These are phyloP conservation scores for Ascodesmis nigricans DNA, from an alignment of 495 filamentous ascomycete species.

Conservation along the genomic window DNA sequence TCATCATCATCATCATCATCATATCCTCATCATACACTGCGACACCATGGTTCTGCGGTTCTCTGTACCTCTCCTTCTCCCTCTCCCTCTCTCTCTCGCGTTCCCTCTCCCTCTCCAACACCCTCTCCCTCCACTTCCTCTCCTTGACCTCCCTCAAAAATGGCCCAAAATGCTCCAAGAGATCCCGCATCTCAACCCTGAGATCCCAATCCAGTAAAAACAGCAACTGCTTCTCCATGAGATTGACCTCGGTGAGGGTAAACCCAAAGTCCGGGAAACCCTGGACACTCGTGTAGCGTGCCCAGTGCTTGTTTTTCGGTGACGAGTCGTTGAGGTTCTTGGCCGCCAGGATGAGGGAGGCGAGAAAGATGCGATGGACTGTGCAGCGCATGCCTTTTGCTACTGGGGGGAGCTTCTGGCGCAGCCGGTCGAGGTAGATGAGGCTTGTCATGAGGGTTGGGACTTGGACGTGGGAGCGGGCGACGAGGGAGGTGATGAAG, in stretches of 20 bases:
- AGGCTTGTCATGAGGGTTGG: constrained; percentile 90
- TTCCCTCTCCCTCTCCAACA: too few species aligned
- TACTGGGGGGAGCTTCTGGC: constrained; percentile 63
- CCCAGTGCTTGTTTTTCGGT: constrained; percentile 99
- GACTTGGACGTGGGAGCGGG: constrained; percentile 86
- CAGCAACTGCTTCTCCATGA: constrained; percentile 95
- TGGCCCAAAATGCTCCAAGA: constrained; percentile 65
- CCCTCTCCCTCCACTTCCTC: too few species aligned
- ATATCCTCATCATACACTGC: too few species aligned
- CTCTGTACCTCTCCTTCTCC: too few species aligned
- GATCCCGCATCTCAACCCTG: constrained; percentile 58
- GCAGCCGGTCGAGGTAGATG: constrained; percentile 74
- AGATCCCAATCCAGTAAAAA: constrained; percentile 87
- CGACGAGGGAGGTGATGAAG: constrained; percentile 79
- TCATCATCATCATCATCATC: too few species aligned
- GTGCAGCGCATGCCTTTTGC: constrained; percentile 96
- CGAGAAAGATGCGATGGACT: constrained; percentile 70
- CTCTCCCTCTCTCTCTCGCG: too few species aligned
- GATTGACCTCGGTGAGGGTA: constrained; percentile 80
- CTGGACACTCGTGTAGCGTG: constrained; percentile 59
- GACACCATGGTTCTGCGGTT: too few species aligned
- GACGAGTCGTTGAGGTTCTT: constrained; percentile 78
- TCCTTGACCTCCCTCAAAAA: constrained; percentile 63
- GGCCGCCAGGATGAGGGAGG: constrained; percentile 54
- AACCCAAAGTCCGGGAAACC: constrained; percentile 71